Evolutionary conservation across 2,329 filamentous ascomycete genomes (phyloP).

Genomic region (Phaeosphaeriaceae sp.): DNA sequence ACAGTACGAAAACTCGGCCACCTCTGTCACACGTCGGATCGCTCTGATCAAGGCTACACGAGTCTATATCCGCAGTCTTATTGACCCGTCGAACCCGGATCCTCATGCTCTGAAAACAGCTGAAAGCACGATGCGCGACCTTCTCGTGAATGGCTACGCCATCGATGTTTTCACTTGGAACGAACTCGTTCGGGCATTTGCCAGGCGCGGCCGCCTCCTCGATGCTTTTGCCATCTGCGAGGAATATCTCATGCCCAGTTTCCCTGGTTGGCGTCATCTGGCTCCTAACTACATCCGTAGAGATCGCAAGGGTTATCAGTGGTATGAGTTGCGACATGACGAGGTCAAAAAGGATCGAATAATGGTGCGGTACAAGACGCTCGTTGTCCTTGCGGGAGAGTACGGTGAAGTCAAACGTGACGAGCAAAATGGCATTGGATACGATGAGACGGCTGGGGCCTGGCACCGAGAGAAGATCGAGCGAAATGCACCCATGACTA

Average conservation of each 20-base stretch:
- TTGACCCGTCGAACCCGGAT: constrained; percentile 56
- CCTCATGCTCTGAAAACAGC: constrained; percentile 37
- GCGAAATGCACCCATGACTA: constrained; percentile 46
- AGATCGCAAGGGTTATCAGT: constrained; percentile 29
- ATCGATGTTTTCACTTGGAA: constrained; percentile 85
- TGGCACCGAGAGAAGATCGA: constrained; percentile 42
- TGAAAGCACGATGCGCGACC: constrained; percentile 54
- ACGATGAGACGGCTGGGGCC: constrained; percentile 21
- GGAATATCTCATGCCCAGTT: constrained; percentile 76
- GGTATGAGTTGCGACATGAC: constrained; percentile 38
- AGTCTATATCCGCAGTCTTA: constrained; percentile 61
- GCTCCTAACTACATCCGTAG: constrained; percentile 31
- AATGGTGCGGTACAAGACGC: constrained; percentile 53
- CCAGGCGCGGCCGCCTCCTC: constrained; percentile 63
- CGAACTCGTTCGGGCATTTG: constrained; percentile 72
- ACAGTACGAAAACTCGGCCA: constrained; percentile 25
- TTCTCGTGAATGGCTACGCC: constrained; percentile 72
- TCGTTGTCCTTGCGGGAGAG: constrained; percentile 51
- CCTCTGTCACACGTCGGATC: constrained; percentile 52
- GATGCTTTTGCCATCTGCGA: constrained; percentile 80
- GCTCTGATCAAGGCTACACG: constrained; percentile 58
- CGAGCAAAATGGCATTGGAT: constrained; percentile 41
- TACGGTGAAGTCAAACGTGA: constrained; percentile 43
- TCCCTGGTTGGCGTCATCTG: constrained; percentile 71
- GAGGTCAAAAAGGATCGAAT: constrained; percentile 32